These are phyloP conservation scores for Lophium mytilinum DNA, from an alignment of 495 filamentous ascomycete species.

Conservation along the genomic window DNA sequence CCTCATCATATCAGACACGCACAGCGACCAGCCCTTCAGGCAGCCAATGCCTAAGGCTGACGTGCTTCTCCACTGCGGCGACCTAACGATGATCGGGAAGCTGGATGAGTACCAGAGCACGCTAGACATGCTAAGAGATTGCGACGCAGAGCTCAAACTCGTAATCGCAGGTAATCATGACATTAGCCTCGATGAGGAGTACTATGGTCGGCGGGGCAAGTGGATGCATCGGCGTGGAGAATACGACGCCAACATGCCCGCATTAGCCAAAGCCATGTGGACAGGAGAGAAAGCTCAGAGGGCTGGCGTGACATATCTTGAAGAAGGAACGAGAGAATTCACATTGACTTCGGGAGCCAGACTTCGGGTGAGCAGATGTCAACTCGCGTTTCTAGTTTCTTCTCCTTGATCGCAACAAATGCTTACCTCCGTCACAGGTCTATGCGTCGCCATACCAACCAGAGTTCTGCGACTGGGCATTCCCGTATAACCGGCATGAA, in stretches of 20 bases:
- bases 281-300: conserved; percentile 40
- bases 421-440: conserved; percentile 27
- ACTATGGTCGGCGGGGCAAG: conserved; percentile 31
- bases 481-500: conserved; percentile 47
- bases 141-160: conserved; percentile 62
- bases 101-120: conserved; percentile 44
- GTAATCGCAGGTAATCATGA: conserved; percentile 82
- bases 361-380: conserved; percentile 36
- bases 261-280: conserved; percentile 35
- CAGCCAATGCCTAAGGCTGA: conserved; percentile 44
- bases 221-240: conserved; percentile 16
- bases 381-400: background rate
- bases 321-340: conserved; percentile 56
- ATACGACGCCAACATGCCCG: conserved; percentile 10
- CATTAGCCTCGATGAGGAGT: conserved; percentile 55
- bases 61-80: conserved; percentile 65
- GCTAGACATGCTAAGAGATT: conserved; percentile 45
- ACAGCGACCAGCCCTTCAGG: conserved; percentile 23
- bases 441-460: conserved; percentile 67
- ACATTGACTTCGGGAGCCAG: conserved; percentile 47
- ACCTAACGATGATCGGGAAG: conserved; percentile 58
- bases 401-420: background rate
- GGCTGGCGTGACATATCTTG: conserved; percentile 54
- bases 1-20: conserved; percentile 30
- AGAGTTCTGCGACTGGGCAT: conserved; percentile 52